phyloP scores from a whole-genome alignment of 805 yeast genomes.

The Teunomyces barrocoloradensis region DNA sequence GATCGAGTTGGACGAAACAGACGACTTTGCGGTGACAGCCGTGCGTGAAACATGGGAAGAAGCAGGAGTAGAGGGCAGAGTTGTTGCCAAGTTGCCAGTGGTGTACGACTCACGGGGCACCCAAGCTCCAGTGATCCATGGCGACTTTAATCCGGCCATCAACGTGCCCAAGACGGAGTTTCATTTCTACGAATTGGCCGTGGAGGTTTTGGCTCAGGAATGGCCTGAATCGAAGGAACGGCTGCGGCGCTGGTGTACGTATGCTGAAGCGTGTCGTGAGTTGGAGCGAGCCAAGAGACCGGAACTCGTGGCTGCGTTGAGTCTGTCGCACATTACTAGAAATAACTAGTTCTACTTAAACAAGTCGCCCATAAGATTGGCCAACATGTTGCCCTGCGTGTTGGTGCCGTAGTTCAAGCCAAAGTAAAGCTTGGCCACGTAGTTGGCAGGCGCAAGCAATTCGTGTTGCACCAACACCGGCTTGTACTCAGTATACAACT shows the following conservation, averaged over 20 bases:
- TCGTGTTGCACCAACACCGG: slow-evolving; percentile 30
- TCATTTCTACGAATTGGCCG: slow-evolving; percentile 78
- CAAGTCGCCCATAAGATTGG: slow-evolving; percentile 63
- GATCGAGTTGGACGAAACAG: slow-evolving; percentile 76
- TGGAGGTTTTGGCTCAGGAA: slow-evolving; percentile 48
- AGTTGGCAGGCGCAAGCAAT: slow-evolving; percentile 46
- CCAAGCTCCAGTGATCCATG: slow-evolving; percentile 36
- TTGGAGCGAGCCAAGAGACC: slow-evolving; percentile 57
- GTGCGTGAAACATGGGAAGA: slow-evolving; percentile 97
- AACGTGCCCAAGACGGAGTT: slow-evolving; percentile 78
- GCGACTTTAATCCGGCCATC: slow-evolving; percentile 32
- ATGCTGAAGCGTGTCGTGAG: slow-evolving; percentile 62
- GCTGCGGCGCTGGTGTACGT: slow-evolving; percentile 72
- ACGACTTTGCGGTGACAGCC: slow-evolving; percentile 52
- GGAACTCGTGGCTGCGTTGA: slow-evolving; percentile 64
- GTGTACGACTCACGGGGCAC: slow-evolving; percentile 55
- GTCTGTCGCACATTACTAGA: slow-evolving; percentile 51
- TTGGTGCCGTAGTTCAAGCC: slow-evolving; percentile 47
- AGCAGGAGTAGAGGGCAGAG: slow-evolving; percentile 79
- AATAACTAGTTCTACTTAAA: slow-evolving; percentile 26
- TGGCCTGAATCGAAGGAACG: slow-evolving; percentile 79
- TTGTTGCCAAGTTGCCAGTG: slow-evolving; percentile 56
- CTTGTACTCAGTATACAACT: slow-evolving; percentile 51
- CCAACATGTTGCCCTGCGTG: slow-evolving; percentile 42
- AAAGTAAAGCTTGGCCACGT: slow-evolving; percentile 62